Evolutionary conservation across 768 basidiomycete species (phyloP).

Genomic region (Phylloporus sp.): DNA sequence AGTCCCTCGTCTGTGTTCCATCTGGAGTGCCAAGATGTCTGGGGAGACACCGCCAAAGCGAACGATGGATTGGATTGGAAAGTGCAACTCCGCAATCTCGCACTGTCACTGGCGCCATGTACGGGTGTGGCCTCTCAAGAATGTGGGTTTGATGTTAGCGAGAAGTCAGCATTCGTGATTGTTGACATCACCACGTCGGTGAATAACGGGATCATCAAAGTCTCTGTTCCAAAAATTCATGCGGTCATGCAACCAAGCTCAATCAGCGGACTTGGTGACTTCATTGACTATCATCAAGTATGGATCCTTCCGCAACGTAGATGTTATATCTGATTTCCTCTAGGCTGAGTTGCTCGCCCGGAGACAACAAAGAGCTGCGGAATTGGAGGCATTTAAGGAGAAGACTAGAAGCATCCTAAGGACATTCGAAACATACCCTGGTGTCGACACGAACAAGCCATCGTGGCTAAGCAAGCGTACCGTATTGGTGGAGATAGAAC

Average conservation of each 20-base stretch:
- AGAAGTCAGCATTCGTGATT: conserved; percentile 77
- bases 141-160: conserved; percentile 50
- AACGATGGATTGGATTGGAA: conserved; percentile 54
- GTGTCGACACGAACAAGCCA: conserved; percentile 19
- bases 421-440: conserved; percentile 64
- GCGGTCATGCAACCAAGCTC: conserved; percentile 95
- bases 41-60: conserved; percentile 50
- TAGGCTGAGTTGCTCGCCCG: conserved; percentile 72
- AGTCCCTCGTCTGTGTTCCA: conserved; percentile 67
- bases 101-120: conserved; percentile 76
- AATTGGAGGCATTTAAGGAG: conserved; percentile 79
- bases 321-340: conserved; percentile 15
- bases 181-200: conserved; percentile 59
- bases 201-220: conserved; percentile 37
- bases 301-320: background rate
- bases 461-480: conserved; percentile 55
- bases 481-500: conserved; percentile 50
- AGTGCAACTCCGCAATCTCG: conserved; percentile 65
- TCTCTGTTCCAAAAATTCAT: conserved; percentile 72
- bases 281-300: conserved; percentile 81
- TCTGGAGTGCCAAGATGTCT: conserved; percentile 71
- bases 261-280: conserved; percentile 85
- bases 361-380: conserved; percentile 68
- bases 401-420: conserved; percentile 69
- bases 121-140: conserved; percentile 32